A percentile compares a stretch with the other conserved stretches of the same genome.
Evolutionary conservation across 1,139 yeast genomes (phyloP).

Genomic region (Yamadazyma atlantica): DNA sequence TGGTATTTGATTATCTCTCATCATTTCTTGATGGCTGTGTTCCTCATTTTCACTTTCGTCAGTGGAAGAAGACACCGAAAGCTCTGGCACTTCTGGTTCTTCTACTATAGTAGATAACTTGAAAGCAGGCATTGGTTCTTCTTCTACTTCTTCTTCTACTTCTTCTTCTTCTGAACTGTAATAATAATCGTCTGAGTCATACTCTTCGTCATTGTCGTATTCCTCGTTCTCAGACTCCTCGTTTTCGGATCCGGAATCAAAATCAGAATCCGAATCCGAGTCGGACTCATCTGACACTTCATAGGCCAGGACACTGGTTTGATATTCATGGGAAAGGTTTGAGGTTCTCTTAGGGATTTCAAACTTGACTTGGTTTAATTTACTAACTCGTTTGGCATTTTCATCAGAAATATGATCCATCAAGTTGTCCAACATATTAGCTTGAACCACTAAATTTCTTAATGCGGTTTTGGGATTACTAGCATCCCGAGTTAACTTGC

Average conservation of each 20-base stretch:
- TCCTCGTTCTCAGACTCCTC: constrained; percentile 16
- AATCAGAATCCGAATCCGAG: constrained; percentile 1
- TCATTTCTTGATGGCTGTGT: constrained; percentile 4
- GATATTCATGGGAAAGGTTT: constrained; percentile 1
- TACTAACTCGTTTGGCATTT: constrained; percentile 27
- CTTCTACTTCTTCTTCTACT: constrained; percentile 19
- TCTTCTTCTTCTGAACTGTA: constrained; percentile 29
- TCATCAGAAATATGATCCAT: constrained; percentile 52
- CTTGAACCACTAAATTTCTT: constrained; percentile 68
- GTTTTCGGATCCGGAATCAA: background rate
- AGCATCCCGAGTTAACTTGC: constrained; percentile 69
- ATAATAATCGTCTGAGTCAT: constrained; percentile 30
- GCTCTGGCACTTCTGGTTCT: constrained; percentile 24
- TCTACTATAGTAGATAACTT: constrained; percentile 12
- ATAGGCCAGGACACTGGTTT: constrained; percentile 29
- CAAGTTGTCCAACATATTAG: constrained; percentile 68
- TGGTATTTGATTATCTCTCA: constrained; percentile 2
- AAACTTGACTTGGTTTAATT: constrained; percentile 17
- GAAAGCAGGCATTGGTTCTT: constrained; percentile 10
- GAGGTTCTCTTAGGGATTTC: constrained; percentile 11
- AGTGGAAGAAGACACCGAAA: constrained; percentile 23
- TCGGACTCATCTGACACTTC: constrained; percentile 30
- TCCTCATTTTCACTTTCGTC: constrained; percentile 25
- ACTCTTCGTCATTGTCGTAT: constrained; percentile 20
- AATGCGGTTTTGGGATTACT: constrained; percentile 58